Evolutionary conservation across 2,329 filamentous ascomycete genomes (phyloP).

Genomic region (Tolypocladium album): DNA sequence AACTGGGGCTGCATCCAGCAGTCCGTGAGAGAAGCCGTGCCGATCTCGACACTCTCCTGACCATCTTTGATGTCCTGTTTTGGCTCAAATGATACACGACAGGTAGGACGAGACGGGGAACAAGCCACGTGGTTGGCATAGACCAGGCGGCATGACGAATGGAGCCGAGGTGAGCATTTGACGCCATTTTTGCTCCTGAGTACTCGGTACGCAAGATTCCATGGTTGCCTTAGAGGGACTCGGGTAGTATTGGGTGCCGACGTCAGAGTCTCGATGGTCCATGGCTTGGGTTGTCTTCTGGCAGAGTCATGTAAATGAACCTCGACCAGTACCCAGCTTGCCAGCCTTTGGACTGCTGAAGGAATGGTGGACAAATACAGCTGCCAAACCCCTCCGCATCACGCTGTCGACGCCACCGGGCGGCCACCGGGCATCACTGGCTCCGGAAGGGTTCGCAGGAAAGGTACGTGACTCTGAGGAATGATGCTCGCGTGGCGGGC

Average conservation of each 20-base stretch:
- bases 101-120: background rate
- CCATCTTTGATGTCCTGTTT: background rate
- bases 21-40: background rate
- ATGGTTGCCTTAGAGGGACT: background rate
- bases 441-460: background rate
- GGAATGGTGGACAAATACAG: background rate
- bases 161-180: background rate
- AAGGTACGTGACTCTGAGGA: background rate
- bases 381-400: background rate
- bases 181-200: background rate
- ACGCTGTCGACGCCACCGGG: background rate
- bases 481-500: background rate
- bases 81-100: background rate
- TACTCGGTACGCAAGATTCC: background rate
- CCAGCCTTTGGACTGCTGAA: background rate
- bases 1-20: background rate
- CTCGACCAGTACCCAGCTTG: background rate
- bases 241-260: background rate
- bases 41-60: background rate
- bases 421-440: background rate
- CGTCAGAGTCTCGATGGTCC: background rate
- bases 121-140: background rate
- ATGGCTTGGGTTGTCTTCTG: background rate
- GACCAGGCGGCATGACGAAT: background rate
- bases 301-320: background rate